Percentiles rank a stretch among this genome's conserved stretches.
Conservation (phyloP, 805 yeast species). For the Saccharomycopsis microspora region DNA sequence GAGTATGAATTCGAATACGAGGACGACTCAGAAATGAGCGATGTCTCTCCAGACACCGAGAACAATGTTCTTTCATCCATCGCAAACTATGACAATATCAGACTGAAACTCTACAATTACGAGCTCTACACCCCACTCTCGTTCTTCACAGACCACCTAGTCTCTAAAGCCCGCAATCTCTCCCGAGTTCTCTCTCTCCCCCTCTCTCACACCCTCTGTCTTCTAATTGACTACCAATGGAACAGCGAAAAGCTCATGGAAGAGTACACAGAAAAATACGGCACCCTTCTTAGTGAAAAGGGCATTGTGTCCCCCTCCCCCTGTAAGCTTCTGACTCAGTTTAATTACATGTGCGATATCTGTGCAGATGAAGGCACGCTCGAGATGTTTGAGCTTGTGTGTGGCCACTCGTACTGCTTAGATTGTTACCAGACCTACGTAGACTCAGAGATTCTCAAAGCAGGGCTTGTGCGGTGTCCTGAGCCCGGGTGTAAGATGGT, state of each 20-base stretch:
- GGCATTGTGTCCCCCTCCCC: constrained; percentile 21
- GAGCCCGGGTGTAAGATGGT: constrained; percentile 38
- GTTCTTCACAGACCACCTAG: constrained; percentile 19
- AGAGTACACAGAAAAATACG: constrained; percentile 35
- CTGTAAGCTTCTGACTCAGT: background rate
- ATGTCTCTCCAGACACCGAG: background rate
- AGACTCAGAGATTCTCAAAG: constrained; percentile 29
- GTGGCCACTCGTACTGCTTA: constrained; percentile 63
- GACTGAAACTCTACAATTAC: constrained; percentile 21
- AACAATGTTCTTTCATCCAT: background rate
- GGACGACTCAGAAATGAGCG: constrained; percentile 1
- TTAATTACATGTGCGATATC: constrained; percentile 41
- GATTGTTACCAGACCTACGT: constrained; percentile 59
- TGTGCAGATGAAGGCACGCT: constrained; percentile 57
- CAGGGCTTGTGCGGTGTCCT: constrained; percentile 53
- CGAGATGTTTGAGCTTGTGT: constrained; percentile 28
- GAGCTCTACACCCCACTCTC: constrained; percentile 18
- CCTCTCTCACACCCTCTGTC: constrained; percentile 28
- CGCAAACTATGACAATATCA: constrained; percentile 10
- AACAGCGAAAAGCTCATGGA: constrained; percentile 48
- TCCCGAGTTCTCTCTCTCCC: constrained; percentile 28
- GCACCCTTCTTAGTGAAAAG: constrained; percentile 23
- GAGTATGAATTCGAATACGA: constrained; percentile 13
- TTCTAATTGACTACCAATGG: constrained; percentile 44
- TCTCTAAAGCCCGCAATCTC: constrained; percentile 24